phyloP scores from a whole-genome alignment of 805 yeast species.

The Yarrowia alimentaria region DNA sequence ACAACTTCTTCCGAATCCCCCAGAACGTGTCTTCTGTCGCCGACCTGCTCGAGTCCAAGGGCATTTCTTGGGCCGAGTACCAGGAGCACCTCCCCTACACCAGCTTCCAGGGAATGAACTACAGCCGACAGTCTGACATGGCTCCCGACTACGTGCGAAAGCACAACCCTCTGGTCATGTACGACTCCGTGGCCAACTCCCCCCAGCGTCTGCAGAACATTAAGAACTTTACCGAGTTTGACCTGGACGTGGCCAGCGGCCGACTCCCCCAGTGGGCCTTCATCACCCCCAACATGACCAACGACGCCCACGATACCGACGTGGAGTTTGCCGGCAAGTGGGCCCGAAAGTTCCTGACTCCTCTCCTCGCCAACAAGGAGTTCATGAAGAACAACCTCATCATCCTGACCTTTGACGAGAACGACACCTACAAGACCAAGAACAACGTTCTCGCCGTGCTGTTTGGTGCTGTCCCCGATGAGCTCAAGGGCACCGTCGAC shows the following conservation, averaged over 20 bases:
- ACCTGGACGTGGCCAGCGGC: conserved; percentile 43
- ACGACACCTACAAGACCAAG: conserved; percentile 45
- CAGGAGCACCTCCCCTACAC: conserved; percentile 54
- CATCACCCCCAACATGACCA: conserved; percentile 55
- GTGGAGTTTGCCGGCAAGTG: conserved; percentile 49
- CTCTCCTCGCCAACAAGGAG: conserved; percentile 46
- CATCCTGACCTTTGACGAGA: conserved; percentile 52
- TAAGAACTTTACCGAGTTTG: conserved; percentile 49
- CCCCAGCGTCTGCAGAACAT: conserved; percentile 45
- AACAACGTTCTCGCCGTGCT: conserved; percentile 49
- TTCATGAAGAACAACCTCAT: conserved; percentile 49
- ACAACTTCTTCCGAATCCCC: conserved; percentile 48
- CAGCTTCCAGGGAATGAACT: conserved; percentile 51
- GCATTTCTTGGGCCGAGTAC: conserved; percentile 55
- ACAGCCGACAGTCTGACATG: conserved; percentile 44
- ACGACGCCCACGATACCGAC: conserved; percentile 53
- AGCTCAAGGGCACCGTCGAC: conserved; percentile 47
- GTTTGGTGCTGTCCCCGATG: conserved; percentile 49
- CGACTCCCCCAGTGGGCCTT: conserved; percentile 52
- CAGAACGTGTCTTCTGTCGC: conserved; percentile 49
- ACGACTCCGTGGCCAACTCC: conserved; percentile 43
- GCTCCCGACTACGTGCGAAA: conserved; percentile 54
- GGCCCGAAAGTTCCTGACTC: conserved; percentile 47
- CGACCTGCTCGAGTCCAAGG: conserved; percentile 49
- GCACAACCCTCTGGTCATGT: conserved; percentile 50